Conservation (phyloP, 176 grass and related monocot genomes). For the Oryza officinalis region DNA sequence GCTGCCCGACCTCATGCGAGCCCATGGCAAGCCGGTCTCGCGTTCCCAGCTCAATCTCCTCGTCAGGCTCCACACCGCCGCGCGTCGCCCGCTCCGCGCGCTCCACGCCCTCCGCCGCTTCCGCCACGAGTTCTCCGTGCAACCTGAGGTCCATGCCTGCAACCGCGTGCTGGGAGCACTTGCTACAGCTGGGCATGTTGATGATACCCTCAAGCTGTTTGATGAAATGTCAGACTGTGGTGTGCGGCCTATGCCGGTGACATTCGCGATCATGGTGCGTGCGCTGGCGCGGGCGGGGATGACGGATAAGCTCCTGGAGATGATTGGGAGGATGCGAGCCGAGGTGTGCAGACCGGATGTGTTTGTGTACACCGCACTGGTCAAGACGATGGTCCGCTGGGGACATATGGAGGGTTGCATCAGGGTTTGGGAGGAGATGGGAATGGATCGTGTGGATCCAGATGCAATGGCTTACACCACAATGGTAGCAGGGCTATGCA, state of each 20-base stretch:
- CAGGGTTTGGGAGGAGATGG: constrained; percentile 87
- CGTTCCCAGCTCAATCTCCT: constrained; percentile 77
- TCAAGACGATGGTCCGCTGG: constrained; percentile 65
- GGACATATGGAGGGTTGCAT: constrained; percentile 78
- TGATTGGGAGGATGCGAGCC: constrained; percentile 59
- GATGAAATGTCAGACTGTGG: constrained; percentile 59
- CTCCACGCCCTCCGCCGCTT: constrained; percentile 70
- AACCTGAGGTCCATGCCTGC: constrained; percentile 63
- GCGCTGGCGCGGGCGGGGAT: constrained; percentile 48
- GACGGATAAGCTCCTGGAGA: constrained; percentile 51
- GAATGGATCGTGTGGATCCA: constrained; percentile 55
- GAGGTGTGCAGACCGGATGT: constrained; percentile 69
- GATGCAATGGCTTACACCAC: constrained; percentile 74
- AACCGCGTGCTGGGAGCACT: constrained; percentile 73
- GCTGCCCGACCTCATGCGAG: constrained; percentile 79
- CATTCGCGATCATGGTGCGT: constrained; percentile 73
- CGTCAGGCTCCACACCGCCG: constrained; percentile 65
- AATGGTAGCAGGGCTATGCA: constrained; percentile 65
- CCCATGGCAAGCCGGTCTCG: constrained; percentile 64
- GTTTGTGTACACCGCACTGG: constrained; percentile 77
- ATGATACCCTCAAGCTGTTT: constrained; percentile 60
- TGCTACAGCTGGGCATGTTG: constrained; percentile 49
- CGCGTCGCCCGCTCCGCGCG: constrained; percentile 56
- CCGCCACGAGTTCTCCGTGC: constrained; percentile 59
- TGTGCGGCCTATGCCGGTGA: constrained; percentile 55